Base-by-base conservation (phyloP, 2,329 filamentous ascomycete species). In the Trichophyton benhamiae region DNA sequence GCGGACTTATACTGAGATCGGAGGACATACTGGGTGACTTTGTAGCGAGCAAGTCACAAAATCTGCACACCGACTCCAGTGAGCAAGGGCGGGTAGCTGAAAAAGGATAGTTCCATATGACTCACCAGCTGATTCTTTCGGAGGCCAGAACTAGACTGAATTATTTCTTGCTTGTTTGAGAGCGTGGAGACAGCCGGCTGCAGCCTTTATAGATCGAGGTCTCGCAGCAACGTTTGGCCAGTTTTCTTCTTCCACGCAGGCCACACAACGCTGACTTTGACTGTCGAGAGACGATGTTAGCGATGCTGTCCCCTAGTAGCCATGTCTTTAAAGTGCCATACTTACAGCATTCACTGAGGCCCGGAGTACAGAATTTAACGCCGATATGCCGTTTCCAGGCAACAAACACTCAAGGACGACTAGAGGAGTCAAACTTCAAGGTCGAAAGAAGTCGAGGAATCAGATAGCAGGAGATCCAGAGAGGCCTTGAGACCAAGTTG, bases 1-100 rank as follows among this genome's bases (percentile, higher is more conserved):
- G 74, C 44, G 71, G 72, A 61, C 30, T 38, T 41, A 33, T 41
- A 60, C 69, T 66, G 36, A 67, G 60, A 58, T 65, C 62, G 49
- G 13, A 53, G 42, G 71, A 69, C 71, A 73, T 74, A 66, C 67
- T 71, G 63, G 38, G 60, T 61, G 62, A 63, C 63, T 57, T 36
- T 13, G 57, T 38, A 38, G 57, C 41, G 5, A 36, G 49, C 15
- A 57, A 59, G 61, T 64, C 58, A 65, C 60, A 53, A 15, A 30
- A 60, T 60, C 55, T 63, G 55, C 25, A 57, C 46, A 20, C 15
- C 57, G 57, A 22, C 17, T 30, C 62, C 46, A 59, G 59, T 65
- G 36, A 63, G 59, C 55, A 59, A 58, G 38, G 48, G 17, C 20
- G 25, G 20, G 6, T 8, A 27, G 22, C 13, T 8, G 5, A 20